Conservation (phyloP, 768 basidiomycete genomes). For the Boletus reticulatus region DNA sequence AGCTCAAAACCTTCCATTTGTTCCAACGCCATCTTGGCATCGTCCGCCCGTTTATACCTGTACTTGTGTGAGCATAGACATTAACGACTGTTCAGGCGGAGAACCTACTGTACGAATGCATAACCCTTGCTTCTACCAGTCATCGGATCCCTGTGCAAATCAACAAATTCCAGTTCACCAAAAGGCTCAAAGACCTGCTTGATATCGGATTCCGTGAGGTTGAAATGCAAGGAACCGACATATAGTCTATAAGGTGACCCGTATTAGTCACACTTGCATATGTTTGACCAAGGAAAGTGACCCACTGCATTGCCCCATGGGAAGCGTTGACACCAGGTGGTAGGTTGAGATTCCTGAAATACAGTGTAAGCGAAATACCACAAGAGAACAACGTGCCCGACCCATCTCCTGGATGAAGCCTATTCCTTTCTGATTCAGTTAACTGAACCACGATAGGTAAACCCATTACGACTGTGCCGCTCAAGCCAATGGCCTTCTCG, state of each 20-base stretch:
- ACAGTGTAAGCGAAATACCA: constrained; percentile 9
- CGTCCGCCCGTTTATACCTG: constrained; percentile 87
- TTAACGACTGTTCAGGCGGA: background rate
- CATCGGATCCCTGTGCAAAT: constrained; percentile 92
- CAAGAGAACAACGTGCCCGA: constrained; percentile 35
- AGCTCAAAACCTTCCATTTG: constrained; percentile 99
- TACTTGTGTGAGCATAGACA: background rate
- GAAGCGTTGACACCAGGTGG: constrained; percentile 82
- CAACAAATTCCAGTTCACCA: constrained; percentile 97
- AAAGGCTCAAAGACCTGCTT: constrained; percentile 99
- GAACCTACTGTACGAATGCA: constrained; percentile 89
- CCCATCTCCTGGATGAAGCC: constrained; percentile 86
- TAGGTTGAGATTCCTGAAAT: constrained; percentile 67
- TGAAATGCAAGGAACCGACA: constrained; percentile 95
- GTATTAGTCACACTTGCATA: constrained; percentile 12
- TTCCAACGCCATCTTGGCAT: constrained; percentile 95
- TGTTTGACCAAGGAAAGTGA: constrained; percentile 27
- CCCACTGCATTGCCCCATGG: constrained; percentile 82
- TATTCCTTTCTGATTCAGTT: constrained; percentile 95
- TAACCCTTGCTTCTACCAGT: constrained; percentile 97
- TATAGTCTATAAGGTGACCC: constrained; percentile 63
- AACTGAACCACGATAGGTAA: constrained; percentile 95
- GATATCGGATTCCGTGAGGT: constrained; percentile 95
- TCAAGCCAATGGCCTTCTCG: constrained; percentile 83
- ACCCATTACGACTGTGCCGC: constrained; percentile 97